These are phyloP conservation scores for Morella rubra DNA, from an alignment of 306 rosid genomes.

Conservation along the genomic window DNA sequence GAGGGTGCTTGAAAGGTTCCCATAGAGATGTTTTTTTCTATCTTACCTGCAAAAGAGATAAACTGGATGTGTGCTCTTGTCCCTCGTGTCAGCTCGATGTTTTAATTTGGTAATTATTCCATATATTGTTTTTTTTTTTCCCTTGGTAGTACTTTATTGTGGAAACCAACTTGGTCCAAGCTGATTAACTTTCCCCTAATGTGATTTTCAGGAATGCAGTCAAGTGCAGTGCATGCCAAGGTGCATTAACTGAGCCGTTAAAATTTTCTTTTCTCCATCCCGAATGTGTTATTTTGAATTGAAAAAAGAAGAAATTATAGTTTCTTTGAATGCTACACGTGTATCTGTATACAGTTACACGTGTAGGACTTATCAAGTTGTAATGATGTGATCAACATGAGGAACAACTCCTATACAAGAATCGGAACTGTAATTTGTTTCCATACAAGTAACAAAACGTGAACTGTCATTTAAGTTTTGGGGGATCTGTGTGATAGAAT, in stretches of 20 bases:
- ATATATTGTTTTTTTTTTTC: background rate
- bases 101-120: conserved; percentile 50
- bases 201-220: conserved; percentile 63
- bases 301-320: too few species aligned
- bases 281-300: conserved; percentile 8
- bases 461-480: background rate
- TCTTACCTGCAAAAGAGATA: conserved; percentile 85
- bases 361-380: background rate
- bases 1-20: conserved; percentile 45
- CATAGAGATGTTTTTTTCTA: conserved; percentile 67
- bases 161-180: conserved; percentile 9
- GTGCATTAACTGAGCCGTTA: conserved; percentile 39
- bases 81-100: conserved; percentile 65
- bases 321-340: background rate
- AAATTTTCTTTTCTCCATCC: conserved; percentile 1
- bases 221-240: conserved; percentile 82
- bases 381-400: background rate
- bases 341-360: too few species aligned
- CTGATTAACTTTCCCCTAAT: conserved; percentile 25
- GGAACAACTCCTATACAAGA: background rate
- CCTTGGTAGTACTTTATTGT: background rate
- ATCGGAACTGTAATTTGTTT: background rate
- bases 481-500: background rate
- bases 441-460: background rate
- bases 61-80: conserved; percentile 57